phyloP scores from a whole-genome alignment of 306 rosid species.

The Luffa acutangula region DNA sequence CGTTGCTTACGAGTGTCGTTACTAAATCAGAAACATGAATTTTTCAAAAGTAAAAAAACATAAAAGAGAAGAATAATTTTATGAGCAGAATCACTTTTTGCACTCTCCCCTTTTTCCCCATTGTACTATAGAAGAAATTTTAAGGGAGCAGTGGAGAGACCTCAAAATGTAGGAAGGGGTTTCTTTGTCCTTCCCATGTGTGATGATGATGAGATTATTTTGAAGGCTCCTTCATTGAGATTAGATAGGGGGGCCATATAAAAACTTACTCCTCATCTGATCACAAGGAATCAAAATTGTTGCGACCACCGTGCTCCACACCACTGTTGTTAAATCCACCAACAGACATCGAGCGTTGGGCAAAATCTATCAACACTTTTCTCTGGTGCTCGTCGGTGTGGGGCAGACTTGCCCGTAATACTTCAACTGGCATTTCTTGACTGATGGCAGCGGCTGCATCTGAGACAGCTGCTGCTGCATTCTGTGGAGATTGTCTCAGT shows the following conservation, averaged over 20 bases:
- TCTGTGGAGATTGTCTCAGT: conserved; percentile 40
- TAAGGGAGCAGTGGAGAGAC: not conserved
- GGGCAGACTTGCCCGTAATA: conserved; percentile 87
- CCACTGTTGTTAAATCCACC: conserved; percentile 39
- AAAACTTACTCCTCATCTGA: conserved; percentile 14
- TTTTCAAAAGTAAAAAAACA: not conserved
- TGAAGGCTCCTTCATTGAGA: conserved; percentile 7
- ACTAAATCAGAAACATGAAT: not conserved
- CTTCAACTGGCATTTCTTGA: conserved; percentile 93
- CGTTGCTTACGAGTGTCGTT: not conserved
- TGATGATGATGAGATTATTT: conserved; percentile 12
- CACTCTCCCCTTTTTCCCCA: not conserved
- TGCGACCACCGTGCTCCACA: conserved; percentile 36
- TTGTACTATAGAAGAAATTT: not conserved
- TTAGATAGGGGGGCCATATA: not conserved
- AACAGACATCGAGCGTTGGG: conserved; percentile 73
- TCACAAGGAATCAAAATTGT: conserved; percentile 52
- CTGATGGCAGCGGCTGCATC: conserved; percentile 68
- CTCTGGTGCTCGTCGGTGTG: conserved; percentile 81
- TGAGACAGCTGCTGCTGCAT: conserved; percentile 35
- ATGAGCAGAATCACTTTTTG: not conserved
- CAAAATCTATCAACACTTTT: conserved; percentile 54
- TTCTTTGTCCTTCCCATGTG: conserved; percentile 12
- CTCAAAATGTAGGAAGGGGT: conserved; percentile 11
- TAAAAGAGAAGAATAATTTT: not conserved